Percentiles rank a stretch among this genome's conserved stretches.
phyloP scores from a whole-genome alignment of 805 yeast genomes.

The Starmerella geochares region DNA sequence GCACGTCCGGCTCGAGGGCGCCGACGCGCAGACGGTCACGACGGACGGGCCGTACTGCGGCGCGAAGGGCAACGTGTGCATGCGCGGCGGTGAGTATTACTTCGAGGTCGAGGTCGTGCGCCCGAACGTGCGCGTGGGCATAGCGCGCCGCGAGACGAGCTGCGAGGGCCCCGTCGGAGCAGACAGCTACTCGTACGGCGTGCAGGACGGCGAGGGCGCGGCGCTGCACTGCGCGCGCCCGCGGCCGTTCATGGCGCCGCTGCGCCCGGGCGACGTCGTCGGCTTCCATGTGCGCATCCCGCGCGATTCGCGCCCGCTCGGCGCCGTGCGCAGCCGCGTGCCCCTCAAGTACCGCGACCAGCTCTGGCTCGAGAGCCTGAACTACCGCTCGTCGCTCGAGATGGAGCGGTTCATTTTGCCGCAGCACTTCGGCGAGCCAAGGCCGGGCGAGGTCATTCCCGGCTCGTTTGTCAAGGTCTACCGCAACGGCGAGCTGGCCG shows the following conservation, averaged over 20 bases:
- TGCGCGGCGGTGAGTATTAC: constrained; percentile 69
- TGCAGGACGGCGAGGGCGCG: constrained; percentile 67
- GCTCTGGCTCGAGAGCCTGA: constrained; percentile 74
- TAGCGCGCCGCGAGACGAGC: constrained; percentile 76
- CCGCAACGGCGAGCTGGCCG: constrained; percentile 62
- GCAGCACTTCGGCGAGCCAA: constrained; percentile 14
- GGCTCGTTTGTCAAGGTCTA: constrained; percentile 57
- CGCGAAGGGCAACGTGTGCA: constrained; percentile 59
- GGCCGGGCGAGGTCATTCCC: constrained; percentile 23
- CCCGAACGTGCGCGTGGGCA: constrained; percentile 61
- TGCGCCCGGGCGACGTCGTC: constrained; percentile 66
- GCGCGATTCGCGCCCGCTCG: constrained; percentile 22
- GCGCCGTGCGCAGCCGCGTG: constrained; percentile 56
- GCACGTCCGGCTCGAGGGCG: constrained; percentile 4
- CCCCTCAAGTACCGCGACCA: constrained; percentile 75
- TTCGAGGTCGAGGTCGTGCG: constrained; percentile 59
- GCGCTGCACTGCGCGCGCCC: constrained; percentile 68
- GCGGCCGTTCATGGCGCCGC: constrained; percentile 46
- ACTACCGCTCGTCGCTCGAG: constrained; percentile 56
- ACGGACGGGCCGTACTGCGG: constrained; percentile 72
- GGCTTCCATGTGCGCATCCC: constrained; percentile 74
- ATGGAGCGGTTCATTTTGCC: constrained; percentile 59
- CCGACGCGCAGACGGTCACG: constrained; percentile 35
- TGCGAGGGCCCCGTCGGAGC: constrained; percentile 92
- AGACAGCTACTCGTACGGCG: constrained; percentile 87